Evolutionary conservation across 2,329 filamentous ascomycete species (phyloP).

Genomic region (Paradendryphiella salina): DNA sequence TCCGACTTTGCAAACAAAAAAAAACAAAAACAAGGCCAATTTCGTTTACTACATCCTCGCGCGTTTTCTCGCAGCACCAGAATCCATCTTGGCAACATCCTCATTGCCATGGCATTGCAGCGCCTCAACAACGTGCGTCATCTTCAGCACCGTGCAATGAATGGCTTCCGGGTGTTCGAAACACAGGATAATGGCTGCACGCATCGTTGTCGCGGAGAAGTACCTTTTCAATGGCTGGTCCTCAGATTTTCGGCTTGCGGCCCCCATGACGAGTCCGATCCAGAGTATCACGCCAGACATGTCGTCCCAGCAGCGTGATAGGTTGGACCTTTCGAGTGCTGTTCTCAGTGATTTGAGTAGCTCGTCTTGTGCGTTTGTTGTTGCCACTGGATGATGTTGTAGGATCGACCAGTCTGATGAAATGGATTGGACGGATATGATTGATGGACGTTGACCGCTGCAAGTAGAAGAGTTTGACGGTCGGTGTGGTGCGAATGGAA

Average conservation of each 20-base stretch:
- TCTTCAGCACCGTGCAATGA: constrained; percentile 32
- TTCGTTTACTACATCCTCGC: constrained; percentile 7
- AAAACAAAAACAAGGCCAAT: neutral
- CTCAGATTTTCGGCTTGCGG: constrained; percentile 29
- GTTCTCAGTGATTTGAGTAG: no score
- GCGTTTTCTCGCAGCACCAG: constrained; percentile 19
- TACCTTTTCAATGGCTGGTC: constrained; percentile 27
- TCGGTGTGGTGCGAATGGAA: constrained; percentile 12
- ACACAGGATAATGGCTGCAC: constrained; percentile 40
- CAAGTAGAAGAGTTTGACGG: constrained; percentile 12
- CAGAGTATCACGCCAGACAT: constrained; percentile 47
- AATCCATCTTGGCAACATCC: constrained; percentile 1
- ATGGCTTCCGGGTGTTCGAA: constrained; percentile 44
- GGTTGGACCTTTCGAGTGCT: constrained; percentile 36
- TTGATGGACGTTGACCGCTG: neutral
- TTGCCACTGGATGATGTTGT: neutral
- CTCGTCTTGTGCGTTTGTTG: neutral
- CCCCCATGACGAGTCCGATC: constrained; percentile 41
- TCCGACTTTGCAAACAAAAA: neutral
- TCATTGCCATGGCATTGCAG: constrained; percentile 9
- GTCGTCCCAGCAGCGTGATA: constrained; percentile 42
- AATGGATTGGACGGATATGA: constrained; percentile 13
- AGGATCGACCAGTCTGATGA: constrained; percentile 6
- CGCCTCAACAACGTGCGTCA: constrained; percentile 31
- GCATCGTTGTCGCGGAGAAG: constrained; percentile 38